A percentile compares a stretch with the other conserved stretches of the same genome.
Conservation (phyloP, 805 yeast species). For the Monosporozyma yasuniensis region DNA sequence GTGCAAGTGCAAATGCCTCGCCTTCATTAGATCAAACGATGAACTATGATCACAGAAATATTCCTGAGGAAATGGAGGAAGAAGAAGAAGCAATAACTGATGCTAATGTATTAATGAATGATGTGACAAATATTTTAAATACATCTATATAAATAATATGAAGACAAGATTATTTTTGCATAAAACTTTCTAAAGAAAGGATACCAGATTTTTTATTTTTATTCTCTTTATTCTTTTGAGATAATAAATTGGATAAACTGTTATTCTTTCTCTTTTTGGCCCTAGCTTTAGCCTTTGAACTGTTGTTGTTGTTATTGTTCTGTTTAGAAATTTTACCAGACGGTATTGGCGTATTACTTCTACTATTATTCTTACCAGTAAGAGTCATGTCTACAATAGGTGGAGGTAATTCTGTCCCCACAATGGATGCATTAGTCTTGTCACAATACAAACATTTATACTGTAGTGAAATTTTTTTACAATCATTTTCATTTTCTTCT, state of each 20-base stretch:
- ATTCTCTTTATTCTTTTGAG: slow-evolving; percentile 34
- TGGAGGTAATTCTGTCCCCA: slow-evolving; percentile 1
- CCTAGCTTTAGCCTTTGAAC: slow-evolving; percentile 30
- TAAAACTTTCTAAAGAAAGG: slow-evolving; percentile 43
- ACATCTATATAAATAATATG: not conserved
- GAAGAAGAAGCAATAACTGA: not conserved
- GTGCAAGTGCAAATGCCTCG: slow-evolving; percentile 3
- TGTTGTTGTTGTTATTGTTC: slow-evolving; percentile 3
- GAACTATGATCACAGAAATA: too few relatives aligned
- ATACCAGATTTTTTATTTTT: slow-evolving; percentile 16
- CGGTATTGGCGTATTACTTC: not conserved
- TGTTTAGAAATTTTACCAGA: not conserved
- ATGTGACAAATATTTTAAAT: not conserved
- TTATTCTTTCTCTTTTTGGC: slow-evolving; percentile 41
- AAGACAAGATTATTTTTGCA: slow-evolving; percentile 24
- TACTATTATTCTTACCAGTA: not conserved
- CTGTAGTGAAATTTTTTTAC: too few relatives aligned
- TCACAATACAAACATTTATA: slow-evolving; percentile 27
- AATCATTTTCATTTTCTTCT: slow-evolving; percentile 8
- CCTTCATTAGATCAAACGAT: too few relatives aligned
- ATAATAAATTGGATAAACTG: slow-evolving; percentile 35
- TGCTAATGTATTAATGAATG: not conserved
- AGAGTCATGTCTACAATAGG: not conserved
- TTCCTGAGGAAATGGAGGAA: not conserved
- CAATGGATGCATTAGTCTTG: slow-evolving; percentile 9